Conservation (phyloP, 331 rosid species). For the Quercus tomentella region DNA sequence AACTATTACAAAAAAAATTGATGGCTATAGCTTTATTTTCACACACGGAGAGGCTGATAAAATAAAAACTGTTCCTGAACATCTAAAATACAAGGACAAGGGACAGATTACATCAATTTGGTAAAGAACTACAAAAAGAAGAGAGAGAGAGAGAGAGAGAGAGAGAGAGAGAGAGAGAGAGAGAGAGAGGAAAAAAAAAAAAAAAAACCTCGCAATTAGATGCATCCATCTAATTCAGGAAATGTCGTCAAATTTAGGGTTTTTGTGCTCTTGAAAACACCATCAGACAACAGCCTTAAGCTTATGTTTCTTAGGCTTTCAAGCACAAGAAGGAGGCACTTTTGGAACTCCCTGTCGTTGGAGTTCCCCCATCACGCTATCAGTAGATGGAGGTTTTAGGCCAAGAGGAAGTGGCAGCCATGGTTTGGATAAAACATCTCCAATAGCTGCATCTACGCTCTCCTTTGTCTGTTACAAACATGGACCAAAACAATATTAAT, state of each 20-base stretch:
- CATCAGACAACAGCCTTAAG: background rate
- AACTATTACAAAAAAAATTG: conserved; percentile 27
- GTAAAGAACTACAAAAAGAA: background rate
- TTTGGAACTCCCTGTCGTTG: conserved; percentile 80
- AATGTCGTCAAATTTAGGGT: conserved; percentile 44
- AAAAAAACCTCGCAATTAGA: background rate
- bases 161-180: background rate
- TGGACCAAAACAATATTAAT: background rate
- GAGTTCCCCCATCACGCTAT: conserved; percentile 74
- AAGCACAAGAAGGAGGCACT: conserved; percentile 71
- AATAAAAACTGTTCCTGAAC: background rate
- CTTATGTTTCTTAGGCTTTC: background rate
- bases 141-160: background rate
- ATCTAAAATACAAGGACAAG: conserved; percentile 4
- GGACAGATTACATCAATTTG: conserved; percentile 7
- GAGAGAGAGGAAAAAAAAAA: fast-evolving
- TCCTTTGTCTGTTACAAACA: conserved; percentile 71
- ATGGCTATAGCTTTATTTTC: conserved; percentile 12
- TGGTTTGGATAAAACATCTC: conserved; percentile 81
- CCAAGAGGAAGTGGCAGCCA: conserved; percentile 97
- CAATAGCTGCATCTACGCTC: conserved; percentile 83
- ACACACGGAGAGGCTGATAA: conserved; percentile 6
- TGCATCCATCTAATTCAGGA: background rate
- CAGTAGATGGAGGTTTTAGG: conserved; percentile 74
- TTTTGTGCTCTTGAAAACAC: conserved; percentile 15